Evolutionary conservation across 148 eudicot genomes (phyloP).

Genomic region (Vaccinium corymbosum): DNA sequence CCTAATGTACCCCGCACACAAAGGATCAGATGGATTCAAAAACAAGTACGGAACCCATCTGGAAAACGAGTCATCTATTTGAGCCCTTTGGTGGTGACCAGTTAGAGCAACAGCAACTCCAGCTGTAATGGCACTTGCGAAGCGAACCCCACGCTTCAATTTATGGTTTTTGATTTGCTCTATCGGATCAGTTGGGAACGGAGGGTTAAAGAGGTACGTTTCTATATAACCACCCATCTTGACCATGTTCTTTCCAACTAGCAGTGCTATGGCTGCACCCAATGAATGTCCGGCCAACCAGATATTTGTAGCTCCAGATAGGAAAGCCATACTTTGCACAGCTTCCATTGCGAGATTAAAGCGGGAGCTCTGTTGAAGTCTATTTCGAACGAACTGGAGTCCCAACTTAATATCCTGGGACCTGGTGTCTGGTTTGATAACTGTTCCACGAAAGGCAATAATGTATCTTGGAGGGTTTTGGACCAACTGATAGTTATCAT

Average conservation of each 20-base stretch:
- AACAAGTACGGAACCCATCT: slow-evolving; percentile 67
- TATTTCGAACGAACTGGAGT: slow-evolving; percentile 33
- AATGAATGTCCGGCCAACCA: slow-evolving; percentile 80
- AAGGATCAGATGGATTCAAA: slow-evolving; percentile 57
- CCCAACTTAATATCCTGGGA: slow-evolving; percentile 52
- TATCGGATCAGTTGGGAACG: slow-evolving; percentile 47
- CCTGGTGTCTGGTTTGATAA: slow-evolving; percentile 37
- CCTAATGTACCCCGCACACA: slow-evolving; percentile 55
- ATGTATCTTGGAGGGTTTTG: slow-evolving; percentile 45
- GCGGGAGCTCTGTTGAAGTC: slow-evolving; percentile 41
- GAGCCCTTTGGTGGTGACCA: slow-evolving; percentile 10
- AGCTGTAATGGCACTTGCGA: slow-evolving; percentile 43
- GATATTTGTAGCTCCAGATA: slow-evolving; percentile 30
- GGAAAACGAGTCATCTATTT: slow-evolving; percentile 33
- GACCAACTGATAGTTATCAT: slow-evolving; percentile 5
- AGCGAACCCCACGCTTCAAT: slow-evolving; percentile 45
- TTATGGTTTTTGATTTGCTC: slow-evolving; percentile 37
- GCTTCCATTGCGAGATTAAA: slow-evolving; percentile 33
- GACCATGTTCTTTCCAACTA: slow-evolving; percentile 55
- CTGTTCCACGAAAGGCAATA: slow-evolving; percentile 73
- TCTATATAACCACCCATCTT: slow-evolving; percentile 39
- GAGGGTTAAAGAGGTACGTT: slow-evolving; percentile 77
- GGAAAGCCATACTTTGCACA: slow-evolving; percentile 20
- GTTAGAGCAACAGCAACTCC: slow-evolving; percentile 41
- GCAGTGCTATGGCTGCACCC: slow-evolving; percentile 69